Percentiles rank a stretch among this genome's conserved stretches.
These are phyloP conservation scores for Urostyla sp. DNA, from an alignment of 73 alveolate species.

Conservation along the genomic window DNA sequence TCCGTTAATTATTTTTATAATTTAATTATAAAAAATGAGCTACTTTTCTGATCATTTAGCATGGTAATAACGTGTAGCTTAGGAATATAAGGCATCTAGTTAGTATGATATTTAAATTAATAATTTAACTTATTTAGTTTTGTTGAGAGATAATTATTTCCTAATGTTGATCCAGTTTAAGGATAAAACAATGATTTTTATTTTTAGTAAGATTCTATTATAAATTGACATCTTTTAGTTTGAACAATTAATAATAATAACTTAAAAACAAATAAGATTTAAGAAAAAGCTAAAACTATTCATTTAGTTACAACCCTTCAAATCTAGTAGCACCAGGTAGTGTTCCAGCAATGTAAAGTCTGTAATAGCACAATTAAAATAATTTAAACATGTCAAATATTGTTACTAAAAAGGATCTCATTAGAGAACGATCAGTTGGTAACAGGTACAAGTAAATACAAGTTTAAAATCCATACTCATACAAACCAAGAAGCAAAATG, in stretches of 20 bases:
- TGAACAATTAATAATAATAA: neutral
- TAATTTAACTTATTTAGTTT: neutral
- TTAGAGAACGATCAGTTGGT: conserved; percentile 27
- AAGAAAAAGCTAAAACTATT: conserved; percentile 18
- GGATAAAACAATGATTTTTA: neutral
- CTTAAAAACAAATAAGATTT: conserved; percentile 5
- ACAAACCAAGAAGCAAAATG: conserved; percentile 20
- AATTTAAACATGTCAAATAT: neutral
- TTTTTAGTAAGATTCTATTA: neutral
- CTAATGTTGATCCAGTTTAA: neutral
- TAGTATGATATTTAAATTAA: neutral
- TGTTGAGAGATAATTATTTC: neutral
- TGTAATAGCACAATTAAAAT: no score
- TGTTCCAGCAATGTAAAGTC: conserved; percentile 32
- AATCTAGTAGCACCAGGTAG: conserved; percentile 3
- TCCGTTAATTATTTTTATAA: no score
- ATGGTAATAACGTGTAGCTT: conserved; percentile 42
- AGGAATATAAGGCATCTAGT: conserved; percentile 34
- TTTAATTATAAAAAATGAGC: conserved; percentile 43
- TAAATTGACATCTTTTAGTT: neutral
- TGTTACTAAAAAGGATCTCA: conserved; percentile 16
- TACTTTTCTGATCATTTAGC: conserved; percentile 45
- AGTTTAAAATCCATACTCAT: conserved; percentile 16
- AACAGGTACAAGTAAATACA: conserved; percentile 28
- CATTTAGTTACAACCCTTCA: neutral